Evolutionary conservation across 2,329 filamentous ascomycete genomes (phyloP).

Genomic region (Fusarium robinianum): DNA sequence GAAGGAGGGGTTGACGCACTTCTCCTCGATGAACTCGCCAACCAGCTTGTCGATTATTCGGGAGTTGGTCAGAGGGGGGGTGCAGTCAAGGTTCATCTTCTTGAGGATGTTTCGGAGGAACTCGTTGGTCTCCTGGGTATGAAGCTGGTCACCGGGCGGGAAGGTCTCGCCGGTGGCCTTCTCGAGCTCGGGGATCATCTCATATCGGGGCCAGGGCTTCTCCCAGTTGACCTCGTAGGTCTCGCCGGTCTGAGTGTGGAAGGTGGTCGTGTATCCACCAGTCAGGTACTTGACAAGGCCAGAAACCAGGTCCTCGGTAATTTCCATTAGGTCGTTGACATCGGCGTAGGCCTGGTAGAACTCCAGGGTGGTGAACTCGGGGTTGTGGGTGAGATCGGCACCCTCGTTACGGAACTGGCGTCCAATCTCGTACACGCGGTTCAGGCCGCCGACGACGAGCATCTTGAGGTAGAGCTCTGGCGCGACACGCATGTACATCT

Average conservation of each 20-base stretch:
- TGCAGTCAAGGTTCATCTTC: slow-evolving; percentile 90
- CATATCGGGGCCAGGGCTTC: slow-evolving; percentile 86
- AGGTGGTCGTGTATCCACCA: slow-evolving; percentile 82
- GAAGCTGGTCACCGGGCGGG: slow-evolving; percentile 83
- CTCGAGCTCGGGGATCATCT: slow-evolving; percentile 89
- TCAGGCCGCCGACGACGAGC: slow-evolving; percentile 88
- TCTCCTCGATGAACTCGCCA: slow-evolving; percentile 93
- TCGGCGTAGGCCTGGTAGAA: slow-evolving; percentile 96
- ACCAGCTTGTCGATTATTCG: slow-evolving; percentile 96
- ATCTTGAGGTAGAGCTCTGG: slow-evolving; percentile 98
- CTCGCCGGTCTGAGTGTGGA: slow-evolving; percentile 85
- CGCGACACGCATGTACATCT: slow-evolving; percentile 92
- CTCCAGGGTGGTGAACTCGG: slow-evolving; percentile 94
- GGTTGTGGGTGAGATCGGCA: slow-evolving; percentile 79
- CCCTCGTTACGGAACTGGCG: slow-evolving; percentile 95
- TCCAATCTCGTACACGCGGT: slow-evolving; percentile 94
- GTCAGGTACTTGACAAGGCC: slow-evolving; percentile 87
- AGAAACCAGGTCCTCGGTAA: slow-evolving; percentile 92
- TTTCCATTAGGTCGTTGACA: slow-evolving; percentile 78
- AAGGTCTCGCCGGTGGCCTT: slow-evolving; percentile 91
- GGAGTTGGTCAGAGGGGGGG: slow-evolving; percentile 87
- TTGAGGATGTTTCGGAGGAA: slow-evolving; percentile 84
- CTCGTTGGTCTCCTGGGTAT: slow-evolving; percentile 85
- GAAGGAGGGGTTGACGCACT: slow-evolving; percentile 81
- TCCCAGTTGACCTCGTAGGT: slow-evolving; percentile 94